Evolutionary conservation across 805 yeast species (phyloP).

Genomic region (Nakazawaea ernobii): DNA sequence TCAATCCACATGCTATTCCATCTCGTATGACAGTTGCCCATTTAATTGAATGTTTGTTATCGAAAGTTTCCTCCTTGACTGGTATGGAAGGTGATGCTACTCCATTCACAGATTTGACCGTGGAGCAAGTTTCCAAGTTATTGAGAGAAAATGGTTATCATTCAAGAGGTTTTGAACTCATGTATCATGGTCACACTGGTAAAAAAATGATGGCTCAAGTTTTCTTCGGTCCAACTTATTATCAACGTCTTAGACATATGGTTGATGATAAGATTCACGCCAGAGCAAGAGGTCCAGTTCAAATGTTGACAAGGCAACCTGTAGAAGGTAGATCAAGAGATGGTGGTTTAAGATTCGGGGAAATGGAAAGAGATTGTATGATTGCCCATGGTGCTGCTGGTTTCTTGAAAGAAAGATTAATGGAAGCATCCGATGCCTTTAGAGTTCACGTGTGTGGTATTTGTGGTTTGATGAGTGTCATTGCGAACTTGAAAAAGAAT

Average conservation of each 20-base stretch:
- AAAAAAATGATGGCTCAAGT: conserved; percentile 96
- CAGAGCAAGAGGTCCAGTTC: conserved; percentile 98
- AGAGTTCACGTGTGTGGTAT: conserved; percentile 97
- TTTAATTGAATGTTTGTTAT: conserved; percentile 93
- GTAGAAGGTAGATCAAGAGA: conserved; percentile 99
- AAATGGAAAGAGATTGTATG: conserved; percentile 99
- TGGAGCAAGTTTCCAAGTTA: conserved; percentile 90
- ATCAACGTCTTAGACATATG: conserved; percentile 98
- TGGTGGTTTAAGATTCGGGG: conserved; percentile 99
- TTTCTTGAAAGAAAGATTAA: conserved; percentile 91
- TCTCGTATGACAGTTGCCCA: conserved; percentile 99
- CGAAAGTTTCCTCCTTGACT: conserved; percentile 89
- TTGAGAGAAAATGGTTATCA: conserved; percentile 95
- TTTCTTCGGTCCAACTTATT: conserved; percentile 99
- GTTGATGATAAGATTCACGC: conserved; percentile 99
- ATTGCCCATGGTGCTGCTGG: conserved; percentile 99
- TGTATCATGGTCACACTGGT: conserved; percentile 99
- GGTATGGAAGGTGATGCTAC: conserved; percentile 99
- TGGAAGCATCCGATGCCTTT: conserved; percentile 99
- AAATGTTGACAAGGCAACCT: conserved; percentile 96
- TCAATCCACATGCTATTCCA: conserved; percentile 99
- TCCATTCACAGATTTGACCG: conserved; percentile 97
- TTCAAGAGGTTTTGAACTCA: conserved; percentile 96
- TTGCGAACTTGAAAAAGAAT: conserved; percentile 94
- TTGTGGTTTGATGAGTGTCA: conserved; percentile 97